Evolutionary conservation across 2,329 filamentous ascomycete species (phyloP).

Genomic region (Anisogramma anomala): DNA sequence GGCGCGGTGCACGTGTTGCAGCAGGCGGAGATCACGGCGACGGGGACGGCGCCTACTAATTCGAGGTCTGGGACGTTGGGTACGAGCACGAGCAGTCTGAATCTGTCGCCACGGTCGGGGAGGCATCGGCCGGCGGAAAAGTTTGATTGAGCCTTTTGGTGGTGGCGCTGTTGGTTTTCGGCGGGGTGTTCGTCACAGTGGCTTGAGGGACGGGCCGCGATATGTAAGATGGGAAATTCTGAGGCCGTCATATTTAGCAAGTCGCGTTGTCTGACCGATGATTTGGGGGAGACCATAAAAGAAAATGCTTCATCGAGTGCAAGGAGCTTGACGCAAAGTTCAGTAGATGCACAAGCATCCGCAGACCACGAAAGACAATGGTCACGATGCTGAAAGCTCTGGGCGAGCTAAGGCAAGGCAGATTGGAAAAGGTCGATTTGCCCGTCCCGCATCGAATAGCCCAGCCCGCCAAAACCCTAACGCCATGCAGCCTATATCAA

Average conservation of each 20-base stretch:
- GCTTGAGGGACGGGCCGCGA: constrained; percentile 4
- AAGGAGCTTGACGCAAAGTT: no score
- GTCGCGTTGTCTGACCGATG: no score
- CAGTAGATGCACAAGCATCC: no score
- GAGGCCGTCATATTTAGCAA: no score
- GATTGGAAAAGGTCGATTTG: neutral
- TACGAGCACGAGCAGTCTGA: constrained; percentile 12
- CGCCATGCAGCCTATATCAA: constrained; percentile 11
- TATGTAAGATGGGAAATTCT: no score
- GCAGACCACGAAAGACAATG: neutral
- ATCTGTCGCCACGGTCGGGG: constrained; percentile 13
- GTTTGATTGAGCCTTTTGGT: constrained; percentile 14
- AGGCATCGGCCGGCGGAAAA: constrained; percentile 8
- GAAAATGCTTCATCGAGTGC: no score
- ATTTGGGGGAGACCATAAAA: no score
- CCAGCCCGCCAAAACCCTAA: constrained; percentile 7
- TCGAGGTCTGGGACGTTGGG: constrained; percentile 14
- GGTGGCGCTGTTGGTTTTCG: constrained; percentile 14
- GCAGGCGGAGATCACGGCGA: constrained; percentile 14
- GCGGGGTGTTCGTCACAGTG: constrained; percentile 14
- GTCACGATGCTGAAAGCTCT: neutral
- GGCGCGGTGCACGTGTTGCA: constrained; percentile 53
- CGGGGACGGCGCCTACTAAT: neutral
- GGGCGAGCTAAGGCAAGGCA: neutral
- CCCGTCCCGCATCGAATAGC: constrained; percentile 2